Evolutionary conservation across 2,329 filamentous ascomycete genomes (phyloP).

Genomic region (Penicillium sp.): DNA sequence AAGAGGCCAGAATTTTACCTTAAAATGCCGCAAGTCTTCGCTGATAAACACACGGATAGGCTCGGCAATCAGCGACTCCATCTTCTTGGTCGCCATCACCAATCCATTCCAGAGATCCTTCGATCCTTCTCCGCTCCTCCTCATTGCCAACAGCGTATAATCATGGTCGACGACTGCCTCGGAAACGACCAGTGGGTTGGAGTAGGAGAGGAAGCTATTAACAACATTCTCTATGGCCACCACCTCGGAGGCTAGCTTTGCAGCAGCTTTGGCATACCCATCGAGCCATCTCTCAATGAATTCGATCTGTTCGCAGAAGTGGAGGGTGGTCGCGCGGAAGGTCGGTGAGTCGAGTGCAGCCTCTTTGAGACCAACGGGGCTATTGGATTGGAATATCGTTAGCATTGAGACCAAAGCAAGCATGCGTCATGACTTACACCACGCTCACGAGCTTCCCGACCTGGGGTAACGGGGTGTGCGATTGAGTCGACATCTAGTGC

Average conservation of each 20-base stretch:
- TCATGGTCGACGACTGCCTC: conserved; percentile 93
- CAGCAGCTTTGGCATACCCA: conserved; percentile 67
- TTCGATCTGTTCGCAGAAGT: conserved; percentile 92
- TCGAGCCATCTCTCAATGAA: conserved; percentile 91
- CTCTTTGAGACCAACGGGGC: conserved; percentile 88
- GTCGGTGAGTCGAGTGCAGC: conserved; percentile 95
- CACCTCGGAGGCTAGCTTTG: conserved; percentile 69
- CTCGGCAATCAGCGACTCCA: conserved; percentile 78
- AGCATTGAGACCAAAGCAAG: conserved; percentile 14
- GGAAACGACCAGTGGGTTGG: conserved; percentile 72
- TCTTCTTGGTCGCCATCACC: conserved; percentile 74
- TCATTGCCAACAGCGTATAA: conserved; percentile 87
- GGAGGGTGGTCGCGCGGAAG: conserved; percentile 83
- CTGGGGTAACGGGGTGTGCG: conserved; percentile 45
- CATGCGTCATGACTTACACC: conserved; percentile 44
- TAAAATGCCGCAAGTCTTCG: conserved; percentile 82
- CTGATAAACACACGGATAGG: conserved; percentile 80
- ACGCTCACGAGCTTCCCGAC: conserved; percentile 55
- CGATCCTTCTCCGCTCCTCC: conserved; percentile 81
- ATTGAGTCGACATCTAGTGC: conserved; percentile 50
- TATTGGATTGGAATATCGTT: conserved; percentile 37
- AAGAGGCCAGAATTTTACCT: conserved; percentile 50
- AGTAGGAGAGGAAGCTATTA: conserved; percentile 75
- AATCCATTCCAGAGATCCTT: conserved; percentile 86
- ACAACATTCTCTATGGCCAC: conserved; percentile 79